These are phyloP conservation scores for Tricholomella constricta DNA, from an alignment of 768 basidiomycete species.

Conservation along the genomic window DNA sequence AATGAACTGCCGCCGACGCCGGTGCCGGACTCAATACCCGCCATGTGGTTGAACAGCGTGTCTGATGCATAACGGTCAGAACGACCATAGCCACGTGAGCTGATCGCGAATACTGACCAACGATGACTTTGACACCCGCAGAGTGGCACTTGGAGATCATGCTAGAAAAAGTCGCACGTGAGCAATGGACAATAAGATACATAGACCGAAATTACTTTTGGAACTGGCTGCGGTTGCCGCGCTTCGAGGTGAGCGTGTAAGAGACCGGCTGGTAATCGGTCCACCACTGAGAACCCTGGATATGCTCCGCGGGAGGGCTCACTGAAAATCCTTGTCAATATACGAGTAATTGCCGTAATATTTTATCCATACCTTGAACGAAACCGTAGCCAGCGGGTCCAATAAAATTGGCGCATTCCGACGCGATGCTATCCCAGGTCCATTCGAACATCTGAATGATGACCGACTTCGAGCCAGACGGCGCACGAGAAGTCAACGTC, in stretches of 20 bases:
- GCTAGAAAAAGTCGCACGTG: conserved; percentile 17
- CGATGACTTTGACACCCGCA: conserved; percentile 60
- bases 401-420: conserved; percentile 65
- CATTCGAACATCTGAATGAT: conserved; percentile 76
- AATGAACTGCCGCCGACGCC: conserved; percentile 53
- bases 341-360: not conserved
- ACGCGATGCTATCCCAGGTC: conserved; percentile 59
- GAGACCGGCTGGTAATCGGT: conserved; percentile 75
- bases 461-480: conserved; percentile 42
- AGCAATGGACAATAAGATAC: not conserved
- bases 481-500: conserved; percentile 21
- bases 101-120: conserved; percentile 34
- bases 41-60: conserved; percentile 71
- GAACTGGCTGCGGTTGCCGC: conserved; percentile 58
- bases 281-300: conserved; percentile 67
- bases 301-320: conserved; percentile 59
- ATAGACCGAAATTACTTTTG: conserved; percentile 30
- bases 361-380: conserved; percentile 55
- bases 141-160: conserved; percentile 54
- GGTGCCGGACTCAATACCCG: conserved; percentile 47
- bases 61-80: conserved; percentile 28
- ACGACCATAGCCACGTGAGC: not conserved
- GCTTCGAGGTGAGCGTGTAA: conserved; percentile 65
- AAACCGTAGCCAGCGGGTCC: conserved; percentile 73
- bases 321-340: conserved; percentile 25